A percentile compares a stretch with the other conserved stretches of the same genome.
Evolutionary conservation across 2,329 filamentous ascomycete genomes (phyloP).

Genomic region (Bipolaris cookei): DNA sequence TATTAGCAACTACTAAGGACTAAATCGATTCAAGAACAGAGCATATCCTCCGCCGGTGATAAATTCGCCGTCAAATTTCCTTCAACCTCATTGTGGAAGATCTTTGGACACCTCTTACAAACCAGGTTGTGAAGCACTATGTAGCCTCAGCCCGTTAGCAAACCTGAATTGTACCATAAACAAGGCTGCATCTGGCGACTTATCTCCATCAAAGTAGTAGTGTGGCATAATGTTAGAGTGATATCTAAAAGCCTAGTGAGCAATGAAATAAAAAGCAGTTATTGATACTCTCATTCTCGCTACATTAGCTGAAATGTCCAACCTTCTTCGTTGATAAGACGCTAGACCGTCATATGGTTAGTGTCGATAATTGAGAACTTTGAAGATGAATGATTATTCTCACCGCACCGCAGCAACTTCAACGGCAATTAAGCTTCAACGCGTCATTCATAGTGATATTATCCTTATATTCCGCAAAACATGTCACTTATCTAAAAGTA

Average conservation of each 20-base stretch:
- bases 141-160: neutral
- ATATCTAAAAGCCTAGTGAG: constrained; percentile 1
- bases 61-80: constrained; percentile 7
- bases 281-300: neutral
- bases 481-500: too few relatives aligned
- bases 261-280: neutral
- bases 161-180: constrained; percentile 2
- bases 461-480: too few relatives aligned
- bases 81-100: constrained; percentile 4
- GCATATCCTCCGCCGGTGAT: constrained; percentile 5
- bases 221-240: neutral
- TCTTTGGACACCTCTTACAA: neutral
- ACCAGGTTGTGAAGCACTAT: constrained; percentile 1
- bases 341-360: neutral
- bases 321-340: neutral
- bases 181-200: constrained; percentile 4
- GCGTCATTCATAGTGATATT: neutral
- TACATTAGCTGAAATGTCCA: neutral
- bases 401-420: neutral
- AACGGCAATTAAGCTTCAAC: neutral
- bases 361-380: neutral
- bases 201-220: constrained; percentile 3
- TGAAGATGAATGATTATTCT: neutral
- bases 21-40: constrained; percentile 9
- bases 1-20: constrained; percentile 2